Percentiles rank a stretch among this genome's conserved stretches.
Evolutionary conservation across 139 green algal species (phyloP).

Genomic region (Asterochloris sp.): DNA sequence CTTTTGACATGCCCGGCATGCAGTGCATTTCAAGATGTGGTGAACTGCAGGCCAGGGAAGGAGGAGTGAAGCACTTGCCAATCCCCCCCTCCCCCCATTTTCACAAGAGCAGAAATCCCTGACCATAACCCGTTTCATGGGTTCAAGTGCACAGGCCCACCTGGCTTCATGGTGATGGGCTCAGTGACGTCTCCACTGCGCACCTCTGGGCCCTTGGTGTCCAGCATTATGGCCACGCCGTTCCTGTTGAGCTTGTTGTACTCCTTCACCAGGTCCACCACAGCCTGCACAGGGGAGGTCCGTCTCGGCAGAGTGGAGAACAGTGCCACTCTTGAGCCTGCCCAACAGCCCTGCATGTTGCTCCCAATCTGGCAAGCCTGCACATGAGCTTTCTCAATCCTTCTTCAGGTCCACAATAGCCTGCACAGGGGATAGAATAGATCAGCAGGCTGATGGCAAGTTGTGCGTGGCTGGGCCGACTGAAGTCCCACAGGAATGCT

Average conservation of each 20-base stretch:
- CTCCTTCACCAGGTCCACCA: slow-evolving; percentile 73
- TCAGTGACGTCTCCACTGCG: slow-evolving; percentile 66
- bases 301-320: not conserved
- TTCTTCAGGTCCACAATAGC: slow-evolving; percentile 66
- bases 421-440: not conserved
- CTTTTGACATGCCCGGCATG: not conserved
- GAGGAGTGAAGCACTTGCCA: too few relatives aligned
- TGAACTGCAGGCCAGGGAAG: too few relatives aligned
- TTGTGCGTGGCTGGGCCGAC: not conserved
- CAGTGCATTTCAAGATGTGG: not conserved
- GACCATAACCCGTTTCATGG: too few relatives aligned
- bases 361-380: too few relatives aligned
- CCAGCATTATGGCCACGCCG: slow-evolving; percentile 71
- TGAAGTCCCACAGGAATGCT: too few relatives aligned
- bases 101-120: too few relatives aligned
- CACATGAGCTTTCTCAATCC: slow-evolving; percentile 48
- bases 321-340: not conserved
- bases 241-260: slow-evolving; percentile 62
- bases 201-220: slow-evolving; percentile 84
- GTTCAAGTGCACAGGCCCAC: not conserved
- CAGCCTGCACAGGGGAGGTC: slow-evolving; percentile 6
- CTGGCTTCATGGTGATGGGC: slow-evolving; percentile 59
- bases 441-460: not conserved
- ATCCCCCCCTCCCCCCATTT: too few relatives aligned
- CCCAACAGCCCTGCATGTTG: not conserved